phyloP scores from a whole-genome alignment of 805 yeast genomes.

The Pichia californica region DNA sequence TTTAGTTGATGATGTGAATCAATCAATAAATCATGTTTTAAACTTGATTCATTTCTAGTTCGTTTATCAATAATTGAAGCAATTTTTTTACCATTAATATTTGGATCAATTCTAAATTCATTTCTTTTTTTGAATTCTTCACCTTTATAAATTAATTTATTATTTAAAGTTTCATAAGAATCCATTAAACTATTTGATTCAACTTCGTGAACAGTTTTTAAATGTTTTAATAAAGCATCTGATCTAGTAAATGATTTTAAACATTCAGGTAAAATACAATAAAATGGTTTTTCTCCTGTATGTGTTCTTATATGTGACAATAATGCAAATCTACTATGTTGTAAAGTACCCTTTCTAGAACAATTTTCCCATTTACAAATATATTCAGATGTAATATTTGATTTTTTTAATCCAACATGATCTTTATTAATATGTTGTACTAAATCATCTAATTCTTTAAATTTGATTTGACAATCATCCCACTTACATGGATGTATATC shows the following conservation, averaged over 20 bases:
- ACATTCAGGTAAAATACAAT: constrained; percentile 64
- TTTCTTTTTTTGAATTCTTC: constrained; percentile 8
- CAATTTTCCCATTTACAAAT: constrained; percentile 62
- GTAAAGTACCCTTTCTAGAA: constrained; percentile 42
- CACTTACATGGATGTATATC: constrained; percentile 29
- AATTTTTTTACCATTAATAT: constrained; percentile 5
- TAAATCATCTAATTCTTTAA: constrained; percentile 31
- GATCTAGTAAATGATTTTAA: constrained; percentile 50
- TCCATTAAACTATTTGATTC: constrained; percentile 24
- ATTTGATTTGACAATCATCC: constrained; percentile 30
- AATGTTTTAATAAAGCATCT: constrained; percentile 60
- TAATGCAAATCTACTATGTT: constrained; percentile 51
- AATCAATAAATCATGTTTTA: constrained; percentile 11
- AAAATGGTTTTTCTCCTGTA: constrained; percentile 60
- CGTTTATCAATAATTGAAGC: constrained; percentile 3
- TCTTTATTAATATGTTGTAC: constrained; percentile 35
- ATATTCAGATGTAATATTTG: constrained; percentile 27
- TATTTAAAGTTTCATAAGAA: constrained; percentile 15
- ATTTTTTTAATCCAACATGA: constrained; percentile 28
- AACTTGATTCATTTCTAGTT: constrained; percentile 3
- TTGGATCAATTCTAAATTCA: constrained; percentile 4
- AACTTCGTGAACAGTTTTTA: constrained; percentile 53
- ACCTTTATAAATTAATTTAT: not conserved
- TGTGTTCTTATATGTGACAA: constrained; percentile 60
- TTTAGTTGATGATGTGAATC: constrained; percentile 11